Conservation (phyloP, 1,284 basidiomycete genomes). For the Rhizoctonia solani region DNA sequence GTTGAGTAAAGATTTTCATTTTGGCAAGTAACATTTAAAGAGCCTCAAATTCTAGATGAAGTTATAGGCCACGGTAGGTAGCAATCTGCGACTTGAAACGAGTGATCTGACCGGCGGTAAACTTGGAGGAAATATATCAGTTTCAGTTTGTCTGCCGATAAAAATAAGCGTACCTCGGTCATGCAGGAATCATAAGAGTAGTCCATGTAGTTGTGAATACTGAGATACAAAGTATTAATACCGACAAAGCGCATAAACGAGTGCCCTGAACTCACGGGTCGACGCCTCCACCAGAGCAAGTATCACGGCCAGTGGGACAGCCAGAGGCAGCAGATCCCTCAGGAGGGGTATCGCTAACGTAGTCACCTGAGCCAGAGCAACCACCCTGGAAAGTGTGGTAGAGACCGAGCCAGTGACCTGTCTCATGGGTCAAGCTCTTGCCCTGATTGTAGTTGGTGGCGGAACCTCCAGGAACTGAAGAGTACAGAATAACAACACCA, state of each 20-base stretch:
- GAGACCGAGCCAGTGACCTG: constrained; percentile 49
- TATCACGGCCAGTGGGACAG: constrained; percentile 40
- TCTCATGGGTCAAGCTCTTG: constrained; percentile 37
- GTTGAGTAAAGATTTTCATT: too few species aligned
- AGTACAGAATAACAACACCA: constrained; percentile 41
- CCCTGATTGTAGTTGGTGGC: constrained; percentile 43
- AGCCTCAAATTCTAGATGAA: background rate
- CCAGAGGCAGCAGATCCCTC: constrained; percentile 36
- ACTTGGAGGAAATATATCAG: constrained; percentile 46
- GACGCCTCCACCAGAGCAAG: constrained; percentile 37
- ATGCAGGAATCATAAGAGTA: constrained; percentile 40
- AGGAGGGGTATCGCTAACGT: constrained; percentile 53
- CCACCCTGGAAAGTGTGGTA: constrained; percentile 66
- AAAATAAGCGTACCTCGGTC: constrained; percentile 12
- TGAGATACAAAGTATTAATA: background rate
- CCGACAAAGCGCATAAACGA: background rate
- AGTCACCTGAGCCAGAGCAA: constrained; percentile 55
- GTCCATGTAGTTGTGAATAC: constrained; percentile 38
- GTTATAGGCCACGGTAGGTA: constrained; percentile 53
- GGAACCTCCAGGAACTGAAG: constrained; percentile 43
- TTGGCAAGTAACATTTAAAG: background rate
- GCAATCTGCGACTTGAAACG: constrained; percentile 51
- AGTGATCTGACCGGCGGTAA: constrained; percentile 54
- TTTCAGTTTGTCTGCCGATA: background rate
- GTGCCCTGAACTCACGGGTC: constrained; percentile 34